Conservation (phyloP, 805 yeast genomes). For the Metschnikowia similis region DNA sequence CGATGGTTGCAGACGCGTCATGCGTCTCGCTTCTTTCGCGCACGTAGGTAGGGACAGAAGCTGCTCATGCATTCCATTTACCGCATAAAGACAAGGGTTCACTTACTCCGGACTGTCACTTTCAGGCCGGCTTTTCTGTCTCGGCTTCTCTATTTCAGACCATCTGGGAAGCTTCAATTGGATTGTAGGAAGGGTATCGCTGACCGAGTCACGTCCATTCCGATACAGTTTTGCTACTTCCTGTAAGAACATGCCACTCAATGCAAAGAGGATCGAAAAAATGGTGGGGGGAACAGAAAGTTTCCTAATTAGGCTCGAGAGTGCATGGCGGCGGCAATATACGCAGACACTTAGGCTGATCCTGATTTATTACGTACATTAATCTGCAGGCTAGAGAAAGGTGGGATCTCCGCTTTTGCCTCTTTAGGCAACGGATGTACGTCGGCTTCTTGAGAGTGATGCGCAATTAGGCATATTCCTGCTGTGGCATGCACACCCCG, state of each 20-base stretch:
- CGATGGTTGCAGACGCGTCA: not conserved
- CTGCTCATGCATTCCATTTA: constrained; percentile 1
- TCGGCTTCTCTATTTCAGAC: not conserved
- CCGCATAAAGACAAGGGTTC: constrained; percentile 2
- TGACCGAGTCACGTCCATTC: not conserved
- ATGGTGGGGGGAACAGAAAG: not conserved
- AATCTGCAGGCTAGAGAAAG: not conserved
- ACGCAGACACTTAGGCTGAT: constrained; percentile 1
- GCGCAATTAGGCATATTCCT: not conserved
- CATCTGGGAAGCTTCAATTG: not conserved
- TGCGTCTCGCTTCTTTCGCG: not conserved
- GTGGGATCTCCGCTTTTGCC: constrained; percentile 12
- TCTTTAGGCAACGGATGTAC: constrained; percentile 5
- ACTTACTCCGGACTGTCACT: constrained; percentile 3
- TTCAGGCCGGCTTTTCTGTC: not conserved
- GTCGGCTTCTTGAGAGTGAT: not conserved
- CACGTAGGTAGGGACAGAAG: constrained; percentile 1
- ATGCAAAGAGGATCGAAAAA: not conserved
- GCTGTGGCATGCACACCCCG: not conserved
- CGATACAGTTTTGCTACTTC: not conserved
- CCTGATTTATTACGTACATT: constrained; percentile 4
- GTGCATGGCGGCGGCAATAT: not conserved
- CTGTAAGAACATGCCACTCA: not conserved
- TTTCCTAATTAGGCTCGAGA: not conserved
- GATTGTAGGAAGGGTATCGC: not conserved